These are phyloP conservation scores for Breviolum minutum DNA, from an alignment of 73 alveolate genomes.

Conservation along the genomic window DNA sequence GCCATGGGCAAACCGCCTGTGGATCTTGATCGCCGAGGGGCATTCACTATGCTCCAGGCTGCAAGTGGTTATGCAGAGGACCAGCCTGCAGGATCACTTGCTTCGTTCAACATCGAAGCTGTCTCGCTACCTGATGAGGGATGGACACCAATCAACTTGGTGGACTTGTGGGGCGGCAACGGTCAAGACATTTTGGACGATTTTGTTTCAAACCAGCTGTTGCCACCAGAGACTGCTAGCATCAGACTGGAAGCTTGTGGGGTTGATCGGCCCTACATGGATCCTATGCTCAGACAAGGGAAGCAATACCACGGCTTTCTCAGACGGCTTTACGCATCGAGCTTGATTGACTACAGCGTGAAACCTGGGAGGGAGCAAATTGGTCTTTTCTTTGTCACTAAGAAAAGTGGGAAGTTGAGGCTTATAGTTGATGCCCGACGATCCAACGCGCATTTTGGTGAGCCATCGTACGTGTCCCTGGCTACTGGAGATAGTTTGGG, in stretches of 20 bases:
- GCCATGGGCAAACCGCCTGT: background rate
- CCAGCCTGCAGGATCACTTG: background rate
- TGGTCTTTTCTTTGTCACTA: background rate
- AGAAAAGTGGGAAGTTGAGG: background rate
- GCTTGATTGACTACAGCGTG: background rate
- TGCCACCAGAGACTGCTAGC: background rate
- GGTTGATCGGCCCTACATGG: background rate
- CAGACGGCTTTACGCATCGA: background rate
- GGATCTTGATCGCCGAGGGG: background rate
- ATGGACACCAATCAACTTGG: background rate
- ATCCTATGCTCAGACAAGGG: background rate
- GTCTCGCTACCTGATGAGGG: background rate
- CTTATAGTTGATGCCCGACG: background rate
- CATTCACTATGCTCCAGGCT: background rate
- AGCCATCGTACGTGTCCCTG: background rate
- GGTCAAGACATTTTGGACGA: background rate
- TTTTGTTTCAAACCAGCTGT: background rate
- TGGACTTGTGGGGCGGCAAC: slow-evolving; percentile 6
- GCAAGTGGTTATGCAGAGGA: background rate
- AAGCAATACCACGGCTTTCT: background rate
- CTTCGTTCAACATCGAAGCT: background rate
- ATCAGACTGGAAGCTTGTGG: background rate
- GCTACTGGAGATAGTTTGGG: background rate
- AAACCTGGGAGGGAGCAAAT: background rate
- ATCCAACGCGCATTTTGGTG: background rate